These are phyloP conservation scores for Sphaerosporella brunnea DNA, from an alignment of 495 filamentous ascomycete species.

Conservation along the genomic window DNA sequence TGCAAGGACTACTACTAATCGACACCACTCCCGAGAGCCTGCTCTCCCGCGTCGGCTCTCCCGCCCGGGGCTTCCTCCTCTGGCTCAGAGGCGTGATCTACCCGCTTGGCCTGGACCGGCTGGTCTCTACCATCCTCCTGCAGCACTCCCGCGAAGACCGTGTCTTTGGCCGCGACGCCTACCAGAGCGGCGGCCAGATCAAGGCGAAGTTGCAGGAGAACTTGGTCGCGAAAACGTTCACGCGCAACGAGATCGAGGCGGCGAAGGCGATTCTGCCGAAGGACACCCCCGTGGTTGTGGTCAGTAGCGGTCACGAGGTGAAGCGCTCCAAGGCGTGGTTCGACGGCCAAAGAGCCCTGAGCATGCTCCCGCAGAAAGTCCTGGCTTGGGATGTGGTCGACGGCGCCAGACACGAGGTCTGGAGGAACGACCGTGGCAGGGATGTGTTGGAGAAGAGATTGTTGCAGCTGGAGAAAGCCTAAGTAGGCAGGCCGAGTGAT, in stretches of 20 bases:
- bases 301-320: constrained; percentile 52
- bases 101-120: constrained; percentile 65
- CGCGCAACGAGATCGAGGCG: constrained; percentile 58
- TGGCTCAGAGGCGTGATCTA: constrained; percentile 75
- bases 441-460: background rate
- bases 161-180: constrained; percentile 55
- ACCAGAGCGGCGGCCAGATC: constrained; percentile 63
- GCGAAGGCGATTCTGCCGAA: constrained; percentile 58
- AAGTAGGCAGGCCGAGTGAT: background rate
- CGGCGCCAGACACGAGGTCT: constrained; percentile 72
- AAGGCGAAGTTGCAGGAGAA: constrained; percentile 87
- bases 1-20: constrained; percentile 65
- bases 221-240: constrained; percentile 64
- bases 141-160: constrained; percentile 69
- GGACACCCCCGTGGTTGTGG: constrained; percentile 54
- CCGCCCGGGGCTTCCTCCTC: constrained; percentile 58
- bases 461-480: background rate
- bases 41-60: constrained; percentile 43
- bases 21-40: constrained; percentile 78
- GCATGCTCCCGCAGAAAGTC: constrained; percentile 55
- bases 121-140: constrained; percentile 58
- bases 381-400: constrained; percentile 73
- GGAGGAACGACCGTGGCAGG: constrained; percentile 32
- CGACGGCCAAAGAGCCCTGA: constrained; percentile 62
- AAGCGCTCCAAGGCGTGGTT: constrained; percentile 51